Evolutionary conservation across 768 basidiomycete genomes (phyloP).

Genomic region (Collybiopsis confluens): DNA sequence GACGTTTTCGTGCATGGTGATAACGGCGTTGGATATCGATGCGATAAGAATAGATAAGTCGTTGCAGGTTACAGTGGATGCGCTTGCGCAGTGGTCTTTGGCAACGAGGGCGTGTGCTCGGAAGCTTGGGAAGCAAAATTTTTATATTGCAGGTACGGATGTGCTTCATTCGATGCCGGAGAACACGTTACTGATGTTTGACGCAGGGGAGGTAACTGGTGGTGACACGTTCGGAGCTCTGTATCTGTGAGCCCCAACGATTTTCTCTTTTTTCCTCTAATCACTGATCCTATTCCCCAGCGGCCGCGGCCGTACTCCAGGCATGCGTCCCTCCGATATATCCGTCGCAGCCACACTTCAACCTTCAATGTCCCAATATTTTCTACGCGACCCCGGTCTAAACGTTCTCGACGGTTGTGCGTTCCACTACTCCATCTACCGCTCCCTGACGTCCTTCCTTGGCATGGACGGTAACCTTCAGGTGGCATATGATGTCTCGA

Average conservation of each 20-base stretch:
- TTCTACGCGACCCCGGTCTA: conserved; percentile 64
- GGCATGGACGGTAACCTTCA: conserved; percentile 95
- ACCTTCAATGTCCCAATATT: conserved; percentile 60
- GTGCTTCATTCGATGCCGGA: too few relatives aligned
- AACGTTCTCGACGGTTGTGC: conserved; percentile 75
- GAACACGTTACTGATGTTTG: too few relatives aligned
- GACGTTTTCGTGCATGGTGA: conserved; percentile 79
- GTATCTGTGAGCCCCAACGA: conserved; percentile 59
- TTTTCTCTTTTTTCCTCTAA: neutral
- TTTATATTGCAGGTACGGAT: conserved; percentile 77
- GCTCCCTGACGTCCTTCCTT: conserved; percentile 77
- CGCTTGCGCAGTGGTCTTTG: conserved; percentile 71
- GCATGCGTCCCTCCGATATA: conserved; percentile 65
- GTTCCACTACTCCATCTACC: conserved; percentile 94
- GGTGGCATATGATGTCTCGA: conserved; percentile 80
- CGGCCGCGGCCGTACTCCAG: conserved; percentile 84
- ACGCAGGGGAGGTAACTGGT: conserved; percentile 73
- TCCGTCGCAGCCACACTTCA: conserved; percentile 65
- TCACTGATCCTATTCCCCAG: conserved; percentile 28
- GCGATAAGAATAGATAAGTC: conserved; percentile 95
- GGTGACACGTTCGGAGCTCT: conserved; percentile 86
- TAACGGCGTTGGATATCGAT: conserved; percentile 86
- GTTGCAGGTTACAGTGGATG: conserved; percentile 84
- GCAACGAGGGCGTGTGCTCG: conserved; percentile 73
- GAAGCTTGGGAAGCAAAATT: conserved; percentile 76